These are phyloP conservation scores for Suhomyces choctaworum DNA, from an alignment of 1,139 yeast genomes.

Conservation along the genomic window DNA sequence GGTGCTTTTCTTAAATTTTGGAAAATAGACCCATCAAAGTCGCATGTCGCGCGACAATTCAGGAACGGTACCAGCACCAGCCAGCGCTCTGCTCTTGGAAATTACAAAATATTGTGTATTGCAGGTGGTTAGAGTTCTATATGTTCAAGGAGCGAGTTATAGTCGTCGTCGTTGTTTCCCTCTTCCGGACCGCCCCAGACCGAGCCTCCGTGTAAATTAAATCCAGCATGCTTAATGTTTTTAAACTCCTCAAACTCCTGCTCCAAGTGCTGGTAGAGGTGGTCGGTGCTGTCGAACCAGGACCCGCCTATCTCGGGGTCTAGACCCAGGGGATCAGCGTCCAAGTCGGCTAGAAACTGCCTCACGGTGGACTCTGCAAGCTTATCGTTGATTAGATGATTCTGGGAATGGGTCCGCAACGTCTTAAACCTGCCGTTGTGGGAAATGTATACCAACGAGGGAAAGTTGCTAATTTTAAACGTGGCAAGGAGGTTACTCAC, in stretches of 20 bases:
- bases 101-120: background rate
- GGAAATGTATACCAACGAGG: constrained; percentile 32
- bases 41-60: too few species aligned
- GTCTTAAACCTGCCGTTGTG: constrained; percentile 25
- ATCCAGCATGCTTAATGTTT: constrained; percentile 22
- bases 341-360: constrained; percentile 23
- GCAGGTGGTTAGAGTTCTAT: constrained; percentile 15
- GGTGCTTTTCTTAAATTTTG: too few species aligned
- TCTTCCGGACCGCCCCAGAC: constrained; percentile 7
- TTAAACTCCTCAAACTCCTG: constrained; percentile 12
- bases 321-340: constrained; percentile 16
- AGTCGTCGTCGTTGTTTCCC: constrained; percentile 24
- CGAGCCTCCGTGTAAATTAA: constrained; percentile 19
- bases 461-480: constrained; percentile 35
- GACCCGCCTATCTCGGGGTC: constrained; percentile 1
- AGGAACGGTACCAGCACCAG: too few species aligned
- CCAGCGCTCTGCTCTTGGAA: background rate
- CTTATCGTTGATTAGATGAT: constrained; percentile 22
- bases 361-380: constrained; percentile 23
- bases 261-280: constrained; percentile 16
- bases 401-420: constrained; percentile 29
- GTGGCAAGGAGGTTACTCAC: constrained; percentile 23
- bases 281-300: constrained; percentile 22
- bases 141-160: constrained; percentile 21
- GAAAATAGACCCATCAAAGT: too few species aligned